Base-by-base conservation (phyloP, 2,329 filamentous ascomycete genomes). In the Spiromastix sp. region DNA sequence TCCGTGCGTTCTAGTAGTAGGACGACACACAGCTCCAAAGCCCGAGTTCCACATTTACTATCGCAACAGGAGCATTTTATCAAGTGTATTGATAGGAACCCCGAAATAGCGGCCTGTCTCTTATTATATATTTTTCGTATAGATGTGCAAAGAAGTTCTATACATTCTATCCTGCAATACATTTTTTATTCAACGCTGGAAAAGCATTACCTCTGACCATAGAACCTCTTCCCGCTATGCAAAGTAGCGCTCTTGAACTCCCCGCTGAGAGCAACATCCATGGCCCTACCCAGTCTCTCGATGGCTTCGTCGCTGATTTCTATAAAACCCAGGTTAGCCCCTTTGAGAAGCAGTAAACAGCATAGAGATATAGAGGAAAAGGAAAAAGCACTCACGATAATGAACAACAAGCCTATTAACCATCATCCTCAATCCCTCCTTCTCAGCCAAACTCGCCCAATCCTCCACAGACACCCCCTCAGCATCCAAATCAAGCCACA, bases 401-500 rank as follows among this genome's bases (percentile, higher is more conserved):
- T 84, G 80, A 13, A 81, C 64, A 2, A 84, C 79, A 34, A 84
- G 52, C 38, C 80, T 63, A 3, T 71, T 71, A 20, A 73, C 72
- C 7, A 64, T 46, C 10, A 79, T 51, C 42, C 62, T 68, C 37
- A 84, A 46, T 0, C 78, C 78, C 36, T 72, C 67, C 47, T 72
- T 67, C 42, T 71, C 58, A 2, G 67, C 76, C 24, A 72, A 56
- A 38, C 66, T 62, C 7, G 71, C 66, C 41, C 78, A 72, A 26
- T 70, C 64, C 34, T 71, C 66, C 4, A 54, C 54, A 3, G 64
- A 60, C 20, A 79, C 54, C 0, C 73, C 72, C 8, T 73, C 71
- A 1, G 70, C 69, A 19, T 75, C 70, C 11, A 91, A 63, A 55
- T 93, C 79, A 39, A 93, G 51, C 85, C 84, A 93, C 21, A 85